phyloP scores from a whole-genome alignment of 23 red algal species.

The Chondrus crispus region DNA sequence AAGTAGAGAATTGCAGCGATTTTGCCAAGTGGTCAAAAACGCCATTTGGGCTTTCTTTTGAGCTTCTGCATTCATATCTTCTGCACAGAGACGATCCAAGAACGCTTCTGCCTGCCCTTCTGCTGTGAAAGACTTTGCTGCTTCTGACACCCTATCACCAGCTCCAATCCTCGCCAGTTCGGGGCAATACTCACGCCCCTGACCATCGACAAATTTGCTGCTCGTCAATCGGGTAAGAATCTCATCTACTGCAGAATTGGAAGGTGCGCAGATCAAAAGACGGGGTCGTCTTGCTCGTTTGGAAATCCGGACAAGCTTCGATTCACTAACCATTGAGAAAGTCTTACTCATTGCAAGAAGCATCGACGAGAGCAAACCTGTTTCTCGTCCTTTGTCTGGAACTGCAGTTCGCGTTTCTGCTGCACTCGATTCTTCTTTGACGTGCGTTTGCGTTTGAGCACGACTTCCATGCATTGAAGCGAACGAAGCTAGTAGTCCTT shows the following conservation, averaged over 20 bases:
- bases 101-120: constrained; percentile 76
- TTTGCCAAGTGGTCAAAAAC: constrained; percentile 45
- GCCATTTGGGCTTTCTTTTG: constrained; percentile 40
- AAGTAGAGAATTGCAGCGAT: constrained; percentile 32
- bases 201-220: constrained; percentile 74
- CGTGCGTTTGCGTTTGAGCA: background rate
- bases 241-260: constrained; percentile 93
- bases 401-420: too few species aligned
- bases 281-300: constrained; percentile 44
- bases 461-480: constrained; percentile 14
- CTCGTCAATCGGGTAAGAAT: constrained; percentile 67
- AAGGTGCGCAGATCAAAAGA: constrained; percentile 91
- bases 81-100: constrained; percentile 46
- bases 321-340: background rate
- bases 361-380: constrained; percentile 46
- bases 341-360: constrained; percentile 65
- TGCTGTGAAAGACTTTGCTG: constrained; percentile 60
- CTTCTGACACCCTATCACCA: constrained; percentile 55
- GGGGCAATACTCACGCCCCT: constrained; percentile 58
- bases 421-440: background rate
- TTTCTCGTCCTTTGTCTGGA: background rate
- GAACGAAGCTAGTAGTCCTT: constrained; percentile 47
- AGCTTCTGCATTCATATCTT: constrained; percentile 41
- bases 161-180: constrained; percentile 63
- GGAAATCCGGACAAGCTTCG: background rate